Evolutionary conservation across 306 rosid species (phyloP), one percentile per base, ranked within the genome.

Genomic region (Comarum palustre): DNA sequence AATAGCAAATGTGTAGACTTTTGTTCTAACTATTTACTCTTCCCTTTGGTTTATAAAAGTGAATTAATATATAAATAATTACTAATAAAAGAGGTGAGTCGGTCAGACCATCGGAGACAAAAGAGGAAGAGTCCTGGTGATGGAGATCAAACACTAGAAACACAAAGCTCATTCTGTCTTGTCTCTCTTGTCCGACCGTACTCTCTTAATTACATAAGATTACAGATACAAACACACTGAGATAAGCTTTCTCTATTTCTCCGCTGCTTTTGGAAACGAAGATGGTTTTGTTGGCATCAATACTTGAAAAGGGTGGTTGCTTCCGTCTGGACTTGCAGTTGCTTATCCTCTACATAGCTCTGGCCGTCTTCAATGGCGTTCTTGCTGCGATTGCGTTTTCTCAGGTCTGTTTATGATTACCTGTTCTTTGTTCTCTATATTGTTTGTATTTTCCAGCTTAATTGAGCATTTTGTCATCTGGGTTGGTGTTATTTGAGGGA

Each of bases 301-400:
- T 66, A 77, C 64, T 74, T 13, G 32, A 67, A 32, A 47, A 69
- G 16, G 32, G 57, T 76, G 50, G 59, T 63, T 77, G 86, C 71
- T 77, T 83, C 61, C 68, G 81, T 31, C 4, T 61, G 51, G 87
- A 89, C 84, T 81, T 85, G 42, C 63, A 87, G 82, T 79, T 85
- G 55, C 67, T 87, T 68, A 34, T 78, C 76, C 71, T 87, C 75
- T 79, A 85, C 77, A 75, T 63, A n/a, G 83, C 76, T 82, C 69
- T 87, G 32, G 92, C 92, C 71, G 74, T 25, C 73, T 55, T 87
- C 51, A 80, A 84, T 76, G 90, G 86, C 58, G 4, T 87, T 74
- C 81, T 87, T 45, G 85, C 92, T 42, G 22, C 73, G 64, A 22
- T 82, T 50, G 88, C 92, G 68, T 87, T 87, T 79, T 65, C 77